Percentiles rank a stretch among this genome's conserved stretches.
Evolutionary conservation across 495 filamentous ascomycete species (phyloP).

Genomic region (Penicillium fimorum): DNA sequence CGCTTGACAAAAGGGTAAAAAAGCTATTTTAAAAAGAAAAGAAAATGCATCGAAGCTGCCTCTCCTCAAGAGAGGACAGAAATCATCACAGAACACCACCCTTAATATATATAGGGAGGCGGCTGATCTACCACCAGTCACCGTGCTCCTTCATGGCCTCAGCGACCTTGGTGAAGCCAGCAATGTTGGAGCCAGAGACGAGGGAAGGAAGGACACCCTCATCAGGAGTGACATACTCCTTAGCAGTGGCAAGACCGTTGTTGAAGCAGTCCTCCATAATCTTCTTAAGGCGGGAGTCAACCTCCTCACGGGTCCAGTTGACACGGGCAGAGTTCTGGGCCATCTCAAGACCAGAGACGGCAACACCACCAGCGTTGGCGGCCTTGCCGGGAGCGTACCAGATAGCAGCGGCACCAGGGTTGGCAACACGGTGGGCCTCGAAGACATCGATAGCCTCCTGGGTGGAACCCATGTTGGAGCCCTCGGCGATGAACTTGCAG

Average conservation of each 20-base stretch:
- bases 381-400: conserved; percentile 96
- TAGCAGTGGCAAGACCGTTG: conserved; percentile 84
- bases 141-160: conserved; percentile 94
- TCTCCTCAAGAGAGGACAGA: conserved; percentile 16
- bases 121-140: conserved; percentile 78
- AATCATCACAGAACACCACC: conserved; percentile 14
- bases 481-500: conserved; percentile 87
- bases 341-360: conserved; percentile 98
- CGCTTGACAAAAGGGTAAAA: conserved; percentile 33
- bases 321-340: conserved; percentile 91
- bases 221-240: conserved; percentile 72
- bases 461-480: conserved; percentile 98
- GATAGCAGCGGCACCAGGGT: conserved; percentile 65
- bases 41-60: conserved; percentile 24
- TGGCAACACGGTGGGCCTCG: conserved; percentile 73
- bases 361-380: conserved; percentile 96
- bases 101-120: conserved; percentile 4
- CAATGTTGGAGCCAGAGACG: conserved; percentile 93
- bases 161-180: conserved; percentile 94
- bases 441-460: conserved; percentile 94
- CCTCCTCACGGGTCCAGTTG: conserved; percentile 82
- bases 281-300: conserved; percentile 84
- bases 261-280: conserved; percentile 96
- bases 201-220: conserved; percentile 86
- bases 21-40: conserved; percentile 24